Evolutionary conservation across 345 rosid species (phyloP).

Genomic region (Pistacia atlantica): DNA sequence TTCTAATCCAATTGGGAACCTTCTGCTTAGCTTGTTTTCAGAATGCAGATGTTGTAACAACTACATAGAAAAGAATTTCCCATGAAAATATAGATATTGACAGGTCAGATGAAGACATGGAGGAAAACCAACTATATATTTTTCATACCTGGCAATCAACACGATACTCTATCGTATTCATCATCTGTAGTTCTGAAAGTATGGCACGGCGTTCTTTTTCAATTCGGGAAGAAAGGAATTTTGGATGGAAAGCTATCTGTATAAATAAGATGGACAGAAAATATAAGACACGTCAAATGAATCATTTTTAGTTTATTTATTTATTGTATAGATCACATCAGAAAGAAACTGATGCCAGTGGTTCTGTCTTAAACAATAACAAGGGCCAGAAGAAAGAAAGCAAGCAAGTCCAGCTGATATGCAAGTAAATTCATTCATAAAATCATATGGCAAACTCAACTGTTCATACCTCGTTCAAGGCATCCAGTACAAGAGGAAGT

Average conservation of each 20-base stretch:
- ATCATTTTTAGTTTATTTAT: conserved; percentile 3
- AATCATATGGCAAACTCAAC: conserved; percentile 1
- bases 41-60: conserved; percentile 95
- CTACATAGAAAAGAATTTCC: conserved; percentile 44
- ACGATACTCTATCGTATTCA: conserved; percentile 99
- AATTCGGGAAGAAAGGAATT: conserved; percentile 91
- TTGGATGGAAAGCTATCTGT: conserved; percentile 96
- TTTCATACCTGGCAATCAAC: conserved; percentile 93
- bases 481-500: conserved; percentile 85
- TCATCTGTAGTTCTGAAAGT: conserved; percentile 98
- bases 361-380: background rate
- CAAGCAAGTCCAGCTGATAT: conserved; percentile 1
- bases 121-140: conserved; percentile 22
- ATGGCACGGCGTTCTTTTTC: conserved; percentile 99
- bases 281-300: background rate
- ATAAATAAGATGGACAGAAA: conserved; percentile 16
- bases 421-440: conserved; percentile 10
- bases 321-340: background rate
- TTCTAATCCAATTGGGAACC: conserved; percentile 98
- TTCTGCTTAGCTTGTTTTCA: conserved; percentile 95
- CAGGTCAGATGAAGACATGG: conserved; percentile 17
- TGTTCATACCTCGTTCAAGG: conserved; percentile 83
- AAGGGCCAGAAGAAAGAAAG: background rate
- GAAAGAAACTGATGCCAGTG: background rate
- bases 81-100: conserved; percentile 10